Base-by-base conservation (phyloP, 2,329 filamentous ascomycete species). In the Aspergillus sp. region DNA sequence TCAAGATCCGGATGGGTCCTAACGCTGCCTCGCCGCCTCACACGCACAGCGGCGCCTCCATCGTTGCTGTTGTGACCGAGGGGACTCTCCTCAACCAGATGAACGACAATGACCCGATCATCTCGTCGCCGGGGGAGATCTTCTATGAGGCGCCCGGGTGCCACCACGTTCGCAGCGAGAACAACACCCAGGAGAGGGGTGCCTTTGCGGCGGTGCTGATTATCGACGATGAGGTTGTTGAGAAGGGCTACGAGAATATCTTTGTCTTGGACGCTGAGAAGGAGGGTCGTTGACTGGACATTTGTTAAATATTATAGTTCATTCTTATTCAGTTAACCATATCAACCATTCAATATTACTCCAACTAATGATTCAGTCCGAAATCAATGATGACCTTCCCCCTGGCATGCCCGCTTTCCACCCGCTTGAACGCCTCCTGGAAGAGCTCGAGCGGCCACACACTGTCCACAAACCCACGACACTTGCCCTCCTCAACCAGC, bases 301-400 rank as follows among this genome's bases (percentile, higher is more conserved):
- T 19, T 3, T 19, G 19, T 19, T 19, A 19, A 19, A 19, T 19
- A 19, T 19, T 19, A 19, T 19, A 19, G 19, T 19, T 19, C 19
- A 19, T 2, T 19, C 19, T 19, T 2, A 19, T 19, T 19, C 19
- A 2, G 19, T 3, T 19, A 19, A 19, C 19, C 19, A 19, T 19
- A 19, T 19, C 6, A n/a, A n/a, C n/a, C n/a, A n/a, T n/a, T n/a
- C n/a, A 5, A 27, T 27, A 27, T 27, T 27, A 27, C 8, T 27
- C 7, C 4, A 34, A 4, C 5, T 13, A 33, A 33, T 15, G 11
- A 47, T 64, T 62, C 44, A 64, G 47, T 11, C 20, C 41, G 44
- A 73, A 57, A 57, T 72, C 71, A 37, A 78, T 57, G 1, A 79
- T 70, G 19, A 80, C 72, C 65, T 80, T 81, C 2, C 78, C 79